Base-by-base conservation (phyloP, 352 stramenopile genomes). In the Phytophthora hybrid region DNA sequence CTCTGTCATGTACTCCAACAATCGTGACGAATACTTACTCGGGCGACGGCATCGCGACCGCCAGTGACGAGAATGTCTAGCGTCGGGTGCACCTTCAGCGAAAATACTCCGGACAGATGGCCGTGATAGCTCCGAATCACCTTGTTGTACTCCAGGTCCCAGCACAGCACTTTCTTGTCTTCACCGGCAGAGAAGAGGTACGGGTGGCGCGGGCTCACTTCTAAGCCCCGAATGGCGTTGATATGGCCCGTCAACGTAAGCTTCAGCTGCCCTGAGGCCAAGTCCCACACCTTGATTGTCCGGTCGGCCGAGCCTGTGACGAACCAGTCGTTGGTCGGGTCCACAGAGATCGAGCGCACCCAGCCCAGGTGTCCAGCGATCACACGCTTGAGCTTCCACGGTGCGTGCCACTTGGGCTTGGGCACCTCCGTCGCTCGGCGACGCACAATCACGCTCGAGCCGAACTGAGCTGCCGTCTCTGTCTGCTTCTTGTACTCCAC, bases 101-200 rank as follows among this genome's bases (percentile, higher is more conserved):
- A 97, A 83, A 99, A 99, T 9, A 99, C 97, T 13, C 98, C 98
- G 23, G 87, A 98, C n/a, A 99, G 83, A 76, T 99, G 98, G n/a
- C 98, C 98, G 78, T 99, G 98, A 85, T 99, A 99, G 85, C 99
- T 98, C 9, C 98, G 92, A 65, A 99, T 99, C 32, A 99, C 97
- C 80, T 99, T 99, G 83, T 99, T 99, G 73, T 98, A 99, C 89
- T 99, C 98, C 57, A 99, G 84, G 82, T 99, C 98, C 98, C 98
- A 99, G 83, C 90, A 98, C 47, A 98, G 92, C 37, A 99, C 98
- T 88, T 98, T 98, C 77, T 99, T 99, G 84, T 99, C 98, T 86
- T 99, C 98, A n/a, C 88, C 97, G 6, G 91, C 95, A 18, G 93
- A 98, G 78, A 99, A 99, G 16, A 99, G 79, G 77, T 99, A 99